Evolutionary conservation across 352 stramenopile genomes (phyloP).

Genomic region (Pythium aphanidermatum): DNA sequence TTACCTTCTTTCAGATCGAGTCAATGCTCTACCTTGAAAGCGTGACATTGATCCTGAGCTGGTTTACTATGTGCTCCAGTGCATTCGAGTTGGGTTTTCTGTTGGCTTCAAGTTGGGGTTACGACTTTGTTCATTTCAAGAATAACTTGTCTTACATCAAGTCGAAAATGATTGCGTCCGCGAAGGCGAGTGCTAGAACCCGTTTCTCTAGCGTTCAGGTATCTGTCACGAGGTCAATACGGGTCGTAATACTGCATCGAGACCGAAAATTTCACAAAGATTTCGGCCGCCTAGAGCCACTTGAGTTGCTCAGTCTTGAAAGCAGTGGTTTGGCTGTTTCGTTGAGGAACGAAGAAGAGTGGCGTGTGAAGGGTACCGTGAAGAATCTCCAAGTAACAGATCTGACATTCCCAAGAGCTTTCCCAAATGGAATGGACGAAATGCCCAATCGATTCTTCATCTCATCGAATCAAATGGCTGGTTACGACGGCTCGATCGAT

Average conservation of each 20-base stretch:
- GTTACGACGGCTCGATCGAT: constrained; percentile 16
- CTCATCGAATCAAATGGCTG: constrained; percentile 46
- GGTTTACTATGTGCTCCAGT: constrained; percentile 32
- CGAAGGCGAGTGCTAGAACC: constrained; percentile 19
- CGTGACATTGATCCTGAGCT: constrained; percentile 31
- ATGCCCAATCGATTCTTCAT: constrained; percentile 71
- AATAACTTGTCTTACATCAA: constrained; percentile 49
- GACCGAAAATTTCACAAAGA: too few species aligned
- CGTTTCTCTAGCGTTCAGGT: constrained; percentile 15
- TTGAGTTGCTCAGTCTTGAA: constrained; percentile 17
- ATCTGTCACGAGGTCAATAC: constrained; percentile 14
- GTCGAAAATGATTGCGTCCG: constrained; percentile 7
- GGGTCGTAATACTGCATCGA: constrained; percentile 17
- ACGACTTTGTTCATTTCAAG: constrained; percentile 44
- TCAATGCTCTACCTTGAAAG: constrained; percentile 40
- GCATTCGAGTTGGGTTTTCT: constrained; percentile 57
- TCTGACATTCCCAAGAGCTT: constrained; percentile 37
- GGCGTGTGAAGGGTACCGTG: constrained; percentile 50
- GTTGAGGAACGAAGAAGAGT: neutral
- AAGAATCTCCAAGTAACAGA: constrained; percentile 70
- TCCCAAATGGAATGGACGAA: constrained; percentile 19
- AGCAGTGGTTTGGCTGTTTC: constrained; percentile 14
- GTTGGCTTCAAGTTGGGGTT: constrained; percentile 56
- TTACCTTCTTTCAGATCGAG: constrained; percentile 30
- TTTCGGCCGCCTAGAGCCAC: constrained; percentile 4